Percentiles rank a stretch among this genome's conserved stretches.
These are phyloP conservation scores for Populus deltoides DNA, from an alignment of 345 rosid genomes.

Conservation along the genomic window DNA sequence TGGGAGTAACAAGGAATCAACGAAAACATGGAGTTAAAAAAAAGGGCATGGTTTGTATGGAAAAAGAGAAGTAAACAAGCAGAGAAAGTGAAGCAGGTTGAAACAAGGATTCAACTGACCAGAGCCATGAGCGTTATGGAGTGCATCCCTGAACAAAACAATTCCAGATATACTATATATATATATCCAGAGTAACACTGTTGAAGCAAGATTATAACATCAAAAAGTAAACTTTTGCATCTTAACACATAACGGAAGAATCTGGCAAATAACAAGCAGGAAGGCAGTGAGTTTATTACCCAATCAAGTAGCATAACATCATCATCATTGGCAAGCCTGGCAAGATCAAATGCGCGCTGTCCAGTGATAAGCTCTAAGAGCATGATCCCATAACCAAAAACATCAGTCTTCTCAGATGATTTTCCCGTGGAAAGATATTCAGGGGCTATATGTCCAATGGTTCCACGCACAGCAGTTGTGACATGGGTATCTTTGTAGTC, in stretches of 20 bases:
- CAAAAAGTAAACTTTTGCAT: background rate
- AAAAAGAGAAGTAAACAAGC: background rate
- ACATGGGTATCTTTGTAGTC: constrained; percentile 36
- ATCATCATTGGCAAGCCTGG: constrained; percentile 34
- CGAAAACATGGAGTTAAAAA: background rate
- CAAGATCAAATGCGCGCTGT: constrained; percentile 33
- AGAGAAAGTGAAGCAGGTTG: background rate
- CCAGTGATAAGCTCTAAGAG: constrained; percentile 34
- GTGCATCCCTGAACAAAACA: background rate
- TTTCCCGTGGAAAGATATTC: constrained; percentile 34
- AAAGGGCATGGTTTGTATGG: background rate
- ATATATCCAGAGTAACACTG: background rate
- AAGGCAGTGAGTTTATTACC: constrained; percentile 11
- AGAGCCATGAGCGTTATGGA: background rate
- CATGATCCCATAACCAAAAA: constrained; percentile 34
- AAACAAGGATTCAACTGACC: background rate
- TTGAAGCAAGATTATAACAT: background rate
- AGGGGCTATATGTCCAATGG: constrained; percentile 33
- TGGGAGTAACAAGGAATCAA: background rate
- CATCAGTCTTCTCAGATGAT: constrained; percentile 34
- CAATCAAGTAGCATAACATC: constrained; percentile 33
- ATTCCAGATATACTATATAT: background rate
- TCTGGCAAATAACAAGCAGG: background rate
- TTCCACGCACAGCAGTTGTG: constrained; percentile 35
- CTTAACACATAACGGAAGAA: background rate